These are phyloP conservation scores for Bryopsis sp. DNA, from an alignment of 139 green algal species.

Conservation along the genomic window DNA sequence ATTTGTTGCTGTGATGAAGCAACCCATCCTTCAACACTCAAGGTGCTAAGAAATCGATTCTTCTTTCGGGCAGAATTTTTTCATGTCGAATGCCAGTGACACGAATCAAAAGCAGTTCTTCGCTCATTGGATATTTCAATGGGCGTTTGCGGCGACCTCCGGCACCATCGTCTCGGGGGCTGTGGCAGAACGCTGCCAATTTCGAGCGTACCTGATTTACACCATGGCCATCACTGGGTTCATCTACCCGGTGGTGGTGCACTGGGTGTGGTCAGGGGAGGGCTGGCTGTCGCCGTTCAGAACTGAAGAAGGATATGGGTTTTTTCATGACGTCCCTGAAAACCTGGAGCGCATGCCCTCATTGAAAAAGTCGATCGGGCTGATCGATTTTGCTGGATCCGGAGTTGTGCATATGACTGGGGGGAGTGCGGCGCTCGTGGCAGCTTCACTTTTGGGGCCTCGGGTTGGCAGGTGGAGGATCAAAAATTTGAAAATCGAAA, in stretches of 20 bases:
- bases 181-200: slow-evolving; percentile 43
- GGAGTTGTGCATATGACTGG: slow-evolving; percentile 73
- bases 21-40: too few species aligned
- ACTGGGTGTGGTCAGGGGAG: slow-evolving; percentile 49
- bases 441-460: slow-evolving; percentile 72
- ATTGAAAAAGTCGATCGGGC: slow-evolving; percentile 42
- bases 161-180: slow-evolving; percentile 65
- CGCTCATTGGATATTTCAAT: slow-evolving; percentile 27
- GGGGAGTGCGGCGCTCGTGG: slow-evolving; percentile 70
- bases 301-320: slow-evolving; percentile 23
- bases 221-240: slow-evolving; percentile 49
- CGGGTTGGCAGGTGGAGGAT: slow-evolving; percentile 75
- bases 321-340: slow-evolving; percentile 21
- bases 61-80: slow-evolving; percentile 9
- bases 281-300: slow-evolving; percentile 52
- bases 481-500: too few species aligned
- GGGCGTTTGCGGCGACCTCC: slow-evolving; percentile 44
- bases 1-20: too few species aligned
- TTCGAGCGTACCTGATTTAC: slow-evolving; percentile 25
- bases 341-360: background rate
- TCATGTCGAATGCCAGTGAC: background rate
- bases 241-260: slow-evolving; percentile 62
- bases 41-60: background rate
- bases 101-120: slow-evolving; percentile 19
- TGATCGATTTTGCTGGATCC: slow-evolving; percentile 70